Conservation (phyloP, 345 rosid genomes). For the Moricandia arvensis region DNA sequence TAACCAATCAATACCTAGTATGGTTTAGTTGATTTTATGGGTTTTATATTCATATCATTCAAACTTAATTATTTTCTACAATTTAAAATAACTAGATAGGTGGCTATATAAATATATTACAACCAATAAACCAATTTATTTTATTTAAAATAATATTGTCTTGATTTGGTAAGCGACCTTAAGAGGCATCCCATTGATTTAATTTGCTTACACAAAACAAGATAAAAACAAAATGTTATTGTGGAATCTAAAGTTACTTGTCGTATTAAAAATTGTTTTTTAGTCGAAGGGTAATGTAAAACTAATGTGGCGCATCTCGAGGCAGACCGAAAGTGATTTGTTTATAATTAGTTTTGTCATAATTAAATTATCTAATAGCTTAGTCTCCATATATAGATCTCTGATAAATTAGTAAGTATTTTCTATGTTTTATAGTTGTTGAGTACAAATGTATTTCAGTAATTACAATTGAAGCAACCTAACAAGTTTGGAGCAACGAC, state of each 20-base stretch:
- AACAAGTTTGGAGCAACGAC: conserved; percentile 37
- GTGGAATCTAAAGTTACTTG: conserved; percentile 35
- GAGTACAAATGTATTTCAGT: background rate
- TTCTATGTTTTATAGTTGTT: conserved; percentile 1
- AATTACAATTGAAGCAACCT: conserved; percentile 35
- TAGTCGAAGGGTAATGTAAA: conserved; percentile 31
- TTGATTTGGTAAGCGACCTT: conserved; percentile 6
- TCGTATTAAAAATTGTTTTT: conserved; percentile 9
- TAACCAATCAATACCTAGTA: background rate
- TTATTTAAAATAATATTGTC: background rate
- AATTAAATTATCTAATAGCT: background rate
- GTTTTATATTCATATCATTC: background rate
- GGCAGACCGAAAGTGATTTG: conserved; percentile 33
- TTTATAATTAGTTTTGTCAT: conserved; percentile 15
- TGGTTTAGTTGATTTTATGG: background rate
- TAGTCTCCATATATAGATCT: background rate
- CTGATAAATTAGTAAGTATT: background rate
- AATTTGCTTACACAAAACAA: background rate
- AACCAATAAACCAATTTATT: background rate
- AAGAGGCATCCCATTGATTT: background rate
- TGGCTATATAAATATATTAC: background rate
- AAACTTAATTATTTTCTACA: background rate
- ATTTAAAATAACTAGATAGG: background rate
- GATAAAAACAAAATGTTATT: background rate
- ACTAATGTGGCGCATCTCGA: conserved; percentile 39